phyloP scores from a whole-genome alignment of 2,329 filamentous ascomycete species.

The Aulographum hederae region DNA sequence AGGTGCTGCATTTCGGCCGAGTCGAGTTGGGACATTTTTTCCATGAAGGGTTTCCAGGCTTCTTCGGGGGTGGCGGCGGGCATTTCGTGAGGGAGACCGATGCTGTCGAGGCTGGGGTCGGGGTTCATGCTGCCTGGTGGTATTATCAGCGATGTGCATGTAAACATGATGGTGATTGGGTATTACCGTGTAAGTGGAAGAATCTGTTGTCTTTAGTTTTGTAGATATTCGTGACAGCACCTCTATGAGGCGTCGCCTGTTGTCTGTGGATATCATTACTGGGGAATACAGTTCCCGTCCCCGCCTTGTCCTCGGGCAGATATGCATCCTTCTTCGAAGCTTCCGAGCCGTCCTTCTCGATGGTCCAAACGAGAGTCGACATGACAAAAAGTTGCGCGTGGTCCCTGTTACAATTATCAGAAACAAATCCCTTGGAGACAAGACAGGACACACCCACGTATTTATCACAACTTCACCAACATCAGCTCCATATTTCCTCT shows the following conservation, averaged over 20 bases:
- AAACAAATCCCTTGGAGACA: background rate
- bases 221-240: conserved; percentile 27
- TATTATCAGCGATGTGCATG: background rate
- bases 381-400: conserved; percentile 18
- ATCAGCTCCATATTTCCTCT: conserved; percentile 25
- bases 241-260: conserved; percentile 11
- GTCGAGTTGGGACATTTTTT: conserved; percentile 16
- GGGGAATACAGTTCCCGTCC: conserved; percentile 9
- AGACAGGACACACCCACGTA: conserved; percentile 16
- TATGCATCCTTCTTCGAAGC: background rate
- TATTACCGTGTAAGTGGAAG: conserved; percentile 26
- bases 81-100: conserved; percentile 15
- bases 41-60: conserved; percentile 14
- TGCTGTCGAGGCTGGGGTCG: conserved; percentile 19
- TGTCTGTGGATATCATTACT: conserved; percentile 9
- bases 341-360: conserved; percentile 2
- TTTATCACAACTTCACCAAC: conserved; percentile 26
- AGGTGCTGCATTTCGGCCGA: conserved; percentile 16
- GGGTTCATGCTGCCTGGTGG: conserved; percentile 22
- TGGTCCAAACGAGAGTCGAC: conserved; percentile 7
- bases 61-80: conserved; percentile 13
- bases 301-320: conserved; percentile 8
- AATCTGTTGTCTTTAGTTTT: conserved; percentile 24
- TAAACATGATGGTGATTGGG: too few species aligned
- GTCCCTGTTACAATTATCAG: conserved; percentile 15